A percentile compares a stretch with the other conserved stretches of the same genome.
Evolutionary conservation across 208 protist genomes (phyloP).

Genomic region (Trypanosoma mega): DNA sequence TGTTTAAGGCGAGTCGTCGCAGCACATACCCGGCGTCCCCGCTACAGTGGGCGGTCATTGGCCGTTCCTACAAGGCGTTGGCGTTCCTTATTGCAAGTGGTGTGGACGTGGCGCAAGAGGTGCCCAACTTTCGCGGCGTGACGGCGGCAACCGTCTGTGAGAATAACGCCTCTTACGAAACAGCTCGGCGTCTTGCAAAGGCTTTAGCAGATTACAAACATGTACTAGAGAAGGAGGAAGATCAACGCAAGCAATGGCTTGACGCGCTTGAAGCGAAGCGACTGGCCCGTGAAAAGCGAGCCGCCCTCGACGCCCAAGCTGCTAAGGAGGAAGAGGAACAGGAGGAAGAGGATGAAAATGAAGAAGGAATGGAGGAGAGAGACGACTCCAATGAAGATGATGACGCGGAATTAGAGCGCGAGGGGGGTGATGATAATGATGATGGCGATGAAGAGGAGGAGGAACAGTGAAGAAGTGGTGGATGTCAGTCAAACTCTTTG

Average conservation of each 20-base stretch:
- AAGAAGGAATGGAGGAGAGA: conserved; percentile 13
- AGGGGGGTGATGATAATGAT: conserved; percentile 14
- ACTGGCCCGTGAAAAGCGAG: conserved; percentile 27
- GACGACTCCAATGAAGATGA: conserved; percentile 16
- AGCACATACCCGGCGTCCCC: conserved; percentile 52
- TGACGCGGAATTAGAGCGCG: conserved; percentile 1
- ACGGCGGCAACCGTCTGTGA: conserved; percentile 34
- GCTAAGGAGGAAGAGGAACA: conserved; percentile 32
- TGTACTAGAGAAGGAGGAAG: conserved; percentile 37
- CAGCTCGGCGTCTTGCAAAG: conserved; percentile 32
- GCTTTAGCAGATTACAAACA: conserved; percentile 28
- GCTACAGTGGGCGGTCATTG: conserved; percentile 81
- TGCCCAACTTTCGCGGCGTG: conserved; percentile 20
- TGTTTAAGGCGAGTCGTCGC: conserved; percentile 62
- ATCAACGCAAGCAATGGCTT: conserved; percentile 21
- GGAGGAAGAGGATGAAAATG: conserved; percentile 1
- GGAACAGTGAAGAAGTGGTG: neutral
- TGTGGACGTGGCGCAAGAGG: conserved; percentile 32
- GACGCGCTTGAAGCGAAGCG: conserved; percentile 34
- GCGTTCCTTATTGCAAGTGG: conserved; percentile 58
- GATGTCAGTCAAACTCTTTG: no score
- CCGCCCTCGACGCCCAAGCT: conserved; percentile 33
- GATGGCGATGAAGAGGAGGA: conserved; percentile 22
- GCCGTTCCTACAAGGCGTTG: conserved; percentile 50
- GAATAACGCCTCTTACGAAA: conserved; percentile 50